Base-by-base conservation (phyloP, 1,284 basidiomycete species). In the Leccinum ponderosum region DNA sequence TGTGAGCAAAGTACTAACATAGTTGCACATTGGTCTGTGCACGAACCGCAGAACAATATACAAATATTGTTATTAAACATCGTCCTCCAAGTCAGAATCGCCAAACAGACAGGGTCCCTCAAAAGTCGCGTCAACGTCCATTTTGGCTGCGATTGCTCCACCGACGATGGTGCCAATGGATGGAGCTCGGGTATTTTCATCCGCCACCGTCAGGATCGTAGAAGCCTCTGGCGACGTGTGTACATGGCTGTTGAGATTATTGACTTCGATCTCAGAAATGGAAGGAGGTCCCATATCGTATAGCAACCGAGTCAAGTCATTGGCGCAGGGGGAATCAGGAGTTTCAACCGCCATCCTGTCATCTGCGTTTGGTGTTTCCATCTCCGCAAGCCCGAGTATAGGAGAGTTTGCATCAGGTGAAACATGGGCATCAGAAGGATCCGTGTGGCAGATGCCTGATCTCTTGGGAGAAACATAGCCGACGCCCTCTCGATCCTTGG, bases 21-120 rank as follows among this genome's bases (percentile, higher is more conserved):
- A 4, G 22, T 37, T 11, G 8, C n/a, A 25, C 11, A 3, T 35
- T 35, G 12, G 12, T 1, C 33, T 15, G 58, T 11, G 22, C 25
- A 29, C 17, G 9, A 37, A 15, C 14, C 9, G 14, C 6, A 58
- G 11, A 63, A 14, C 33, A 12, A 39, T 44, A 17, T 39, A 48
- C 54, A 3, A 29, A 29, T 29, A 64, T 31, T 35, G 17, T 52
- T 42, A 35, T 54, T 58, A 70, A 51, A 44, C 42, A 3, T 59
- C 64, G 42, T 74, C 74, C 35, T 68, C 72, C 55, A 71, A 27
- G 54, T 72, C 71, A 47, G 71, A 75, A 15, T 72, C 72, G 54
- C 57, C 60, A 59, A 72, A 72, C 20, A 72, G 63, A 60, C 71
- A 71, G 12, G 71, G 73, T 20, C 71, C 72, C 8, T 63, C 62